phyloP scores from a whole-genome alignment of 306 rosid genomes.

The Astragalus glycyphyllos region DNA sequence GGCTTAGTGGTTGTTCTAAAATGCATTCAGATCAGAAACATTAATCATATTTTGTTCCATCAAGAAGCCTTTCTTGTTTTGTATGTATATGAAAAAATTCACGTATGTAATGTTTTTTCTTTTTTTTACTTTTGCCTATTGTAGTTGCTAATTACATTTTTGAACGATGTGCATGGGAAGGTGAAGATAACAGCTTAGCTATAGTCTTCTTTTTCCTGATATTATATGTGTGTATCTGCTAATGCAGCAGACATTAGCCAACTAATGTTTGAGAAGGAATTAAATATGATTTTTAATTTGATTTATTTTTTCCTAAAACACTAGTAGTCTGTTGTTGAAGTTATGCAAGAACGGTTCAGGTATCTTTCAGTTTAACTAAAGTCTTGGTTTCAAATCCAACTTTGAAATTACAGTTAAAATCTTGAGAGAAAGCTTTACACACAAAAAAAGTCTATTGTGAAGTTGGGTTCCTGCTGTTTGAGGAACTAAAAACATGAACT shows the following conservation, averaged over 20 bases:
- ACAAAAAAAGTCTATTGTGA: no score
- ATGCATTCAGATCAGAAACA: constrained; percentile 51
- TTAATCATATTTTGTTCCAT: constrained; percentile 34
- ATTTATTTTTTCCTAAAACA: not conserved
- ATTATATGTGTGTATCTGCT: constrained; percentile 6
- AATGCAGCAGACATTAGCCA: constrained; percentile 39
- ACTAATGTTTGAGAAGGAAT: not conserved
- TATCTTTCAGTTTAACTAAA: no score
- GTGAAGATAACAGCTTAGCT: not conserved
- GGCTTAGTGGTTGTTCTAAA: constrained; percentile 48
- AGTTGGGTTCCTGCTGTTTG: no score
- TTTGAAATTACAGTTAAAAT: no score
- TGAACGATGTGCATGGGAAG: constrained; percentile 38
- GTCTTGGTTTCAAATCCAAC: no score
- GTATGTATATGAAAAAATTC: constrained; percentile 47
- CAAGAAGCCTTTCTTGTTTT: constrained; percentile 5
- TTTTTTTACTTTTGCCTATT: constrained; percentile 6
- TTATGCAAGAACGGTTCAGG: no score
- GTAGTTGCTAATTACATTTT: constrained; percentile 41
- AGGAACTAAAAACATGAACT: no score
- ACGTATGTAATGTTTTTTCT: constrained; percentile 4
- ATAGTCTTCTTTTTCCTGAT: constrained; percentile 6
- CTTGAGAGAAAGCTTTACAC: no score
- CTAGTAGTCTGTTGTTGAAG: not conserved
- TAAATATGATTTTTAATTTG: constrained; percentile 9